phyloP scores from a whole-genome alignment of 2,329 filamentous ascomycete species.

The Rhynchosporium secalis region DNA sequence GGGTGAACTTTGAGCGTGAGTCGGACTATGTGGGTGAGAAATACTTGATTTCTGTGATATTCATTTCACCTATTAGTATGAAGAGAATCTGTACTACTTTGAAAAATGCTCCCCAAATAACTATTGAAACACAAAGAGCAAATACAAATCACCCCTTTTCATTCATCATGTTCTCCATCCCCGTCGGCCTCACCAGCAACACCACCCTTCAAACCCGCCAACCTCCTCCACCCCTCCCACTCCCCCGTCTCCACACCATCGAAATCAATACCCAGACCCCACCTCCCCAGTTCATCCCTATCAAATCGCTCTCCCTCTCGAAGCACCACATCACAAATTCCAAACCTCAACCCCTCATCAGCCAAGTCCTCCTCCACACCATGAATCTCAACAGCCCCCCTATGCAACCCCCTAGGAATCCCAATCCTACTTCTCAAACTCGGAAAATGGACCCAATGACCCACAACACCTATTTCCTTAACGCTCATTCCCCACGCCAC shows the following conservation, averaged over 20 bases:
- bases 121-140: not conserved
- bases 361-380: constrained; percentile 17
- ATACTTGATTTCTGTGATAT: too few relatives aligned
- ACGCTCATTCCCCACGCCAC: constrained; percentile 18
- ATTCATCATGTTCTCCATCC: not conserved
- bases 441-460: constrained; percentile 15
- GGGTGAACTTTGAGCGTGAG: too few relatives aligned
- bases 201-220: not conserved
- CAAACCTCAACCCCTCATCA: constrained; percentile 25
- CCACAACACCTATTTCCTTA: not conserved
- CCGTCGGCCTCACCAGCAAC: not conserved
- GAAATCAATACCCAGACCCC: constrained; percentile 10
- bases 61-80: too few relatives aligned
- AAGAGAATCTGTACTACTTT: too few relatives aligned
- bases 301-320: not conserved
- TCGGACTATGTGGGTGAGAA: too few relatives aligned
- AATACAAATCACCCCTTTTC: not conserved
- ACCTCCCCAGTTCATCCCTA: constrained; percentile 6
- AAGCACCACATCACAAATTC: constrained; percentile 17
- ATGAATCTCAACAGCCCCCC: not conserved
- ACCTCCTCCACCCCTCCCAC: constrained; percentile 16
- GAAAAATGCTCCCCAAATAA: too few relatives aligned
- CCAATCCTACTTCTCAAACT: constrained; percentile 7
- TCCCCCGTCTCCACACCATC: constrained; percentile 25
- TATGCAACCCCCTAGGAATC: not conserved